Evolutionary conservation across 176 grass and related monocot species (phyloP).

Genomic region (Bothriochloa decipiens): DNA sequence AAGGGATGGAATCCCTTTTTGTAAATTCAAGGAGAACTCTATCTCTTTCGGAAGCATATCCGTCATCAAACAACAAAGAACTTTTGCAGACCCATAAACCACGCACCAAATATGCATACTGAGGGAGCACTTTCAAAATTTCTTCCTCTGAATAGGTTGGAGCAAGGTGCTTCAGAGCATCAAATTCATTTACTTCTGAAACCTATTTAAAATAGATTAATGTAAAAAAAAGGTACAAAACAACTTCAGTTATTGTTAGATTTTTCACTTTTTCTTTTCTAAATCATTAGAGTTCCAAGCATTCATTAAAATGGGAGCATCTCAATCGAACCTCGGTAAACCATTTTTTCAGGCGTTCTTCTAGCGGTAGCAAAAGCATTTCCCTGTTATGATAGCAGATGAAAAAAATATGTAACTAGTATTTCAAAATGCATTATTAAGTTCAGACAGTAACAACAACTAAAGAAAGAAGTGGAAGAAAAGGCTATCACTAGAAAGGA

Average conservation of each 20-base stretch:
- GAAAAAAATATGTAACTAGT: neutral
- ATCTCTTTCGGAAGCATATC: slow-evolving; percentile 52
- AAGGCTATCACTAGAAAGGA: neutral
- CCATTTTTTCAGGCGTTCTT: slow-evolving; percentile 68
- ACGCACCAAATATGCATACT: slow-evolving; percentile 64
- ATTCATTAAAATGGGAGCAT: slow-evolving; percentile 17
- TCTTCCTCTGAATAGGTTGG: too few relatives aligned
- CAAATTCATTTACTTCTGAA: slow-evolving; percentile 64
- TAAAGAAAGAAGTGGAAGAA: neutral
- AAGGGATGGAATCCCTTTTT: slow-evolving; percentile 46
- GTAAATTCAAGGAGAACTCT: slow-evolving; percentile 58
- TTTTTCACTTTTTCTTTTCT: neutral
- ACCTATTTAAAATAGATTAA: slow-evolving; percentile 36
- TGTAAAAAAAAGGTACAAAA: too few relatives aligned
- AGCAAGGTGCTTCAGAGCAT: slow-evolving; percentile 73
- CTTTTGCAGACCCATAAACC: slow-evolving; percentile 83
- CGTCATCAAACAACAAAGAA: slow-evolving; percentile 64
- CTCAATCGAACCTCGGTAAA: slow-evolving; percentile 61
- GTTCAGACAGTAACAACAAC: neutral
- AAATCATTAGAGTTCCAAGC: neutral
- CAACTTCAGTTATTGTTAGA: too few relatives aligned
- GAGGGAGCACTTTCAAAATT: slow-evolving; percentile 33
- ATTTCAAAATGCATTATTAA: neutral
- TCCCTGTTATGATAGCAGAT: slow-evolving; percentile 38
- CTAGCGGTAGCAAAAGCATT: slow-evolving; percentile 55